A percentile compares a stretch with the other conserved stretches of the same genome.
phyloP scores from a whole-genome alignment of 2,329 filamentous ascomycete species.

The Hypomyces perniciosus region DNA sequence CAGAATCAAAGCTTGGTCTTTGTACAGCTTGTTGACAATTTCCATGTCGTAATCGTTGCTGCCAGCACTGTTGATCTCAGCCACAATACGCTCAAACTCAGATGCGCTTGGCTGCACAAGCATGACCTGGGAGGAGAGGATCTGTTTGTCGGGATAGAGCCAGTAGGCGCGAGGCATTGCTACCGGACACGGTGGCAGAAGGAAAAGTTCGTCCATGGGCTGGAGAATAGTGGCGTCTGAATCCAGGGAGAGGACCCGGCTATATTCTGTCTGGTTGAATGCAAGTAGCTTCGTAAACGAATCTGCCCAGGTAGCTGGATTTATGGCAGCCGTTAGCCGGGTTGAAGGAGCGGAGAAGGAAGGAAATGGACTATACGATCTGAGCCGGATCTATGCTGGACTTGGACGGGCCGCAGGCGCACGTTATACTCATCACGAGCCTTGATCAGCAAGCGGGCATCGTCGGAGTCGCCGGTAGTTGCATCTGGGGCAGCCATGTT shows the following conservation, averaged over 20 bases:
- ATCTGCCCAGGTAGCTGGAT: conserved; percentile 51
- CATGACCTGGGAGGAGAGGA: conserved; percentile 36
- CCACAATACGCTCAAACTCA: conserved; percentile 37
- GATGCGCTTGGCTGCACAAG: conserved; percentile 51
- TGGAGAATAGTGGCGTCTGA: conserved; percentile 59
- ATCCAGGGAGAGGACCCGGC: conserved; percentile 44
- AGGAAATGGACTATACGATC: conserved; percentile 17
- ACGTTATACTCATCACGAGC: conserved; percentile 41
- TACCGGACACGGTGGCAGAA: conserved; percentile 52
- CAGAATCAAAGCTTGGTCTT: conserved; percentile 55
- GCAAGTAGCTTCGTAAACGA: conserved; percentile 63
- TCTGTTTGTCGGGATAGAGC: conserved; percentile 47
- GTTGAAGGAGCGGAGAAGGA: neutral
- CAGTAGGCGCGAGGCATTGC: conserved; percentile 70
- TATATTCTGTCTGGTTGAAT: conserved; percentile 59
- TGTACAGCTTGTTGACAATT: conserved; percentile 1
- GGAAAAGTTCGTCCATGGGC: conserved; percentile 64
- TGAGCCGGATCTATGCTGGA: conserved; percentile 31
- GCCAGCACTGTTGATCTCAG: conserved; percentile 21
- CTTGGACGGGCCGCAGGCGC: conserved; percentile 35
- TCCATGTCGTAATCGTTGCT: conserved; percentile 50
- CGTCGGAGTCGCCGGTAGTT: conserved; percentile 20
- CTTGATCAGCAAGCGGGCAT: conserved; percentile 32
- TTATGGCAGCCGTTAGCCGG: neutral
- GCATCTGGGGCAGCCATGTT: conserved; percentile 28